Percentiles rank a stretch among this genome's conserved stretches.
Evolutionary conservation across 805 yeast genomes (phyloP).

Genomic region (Sugiyamaella marilandica): DNA sequence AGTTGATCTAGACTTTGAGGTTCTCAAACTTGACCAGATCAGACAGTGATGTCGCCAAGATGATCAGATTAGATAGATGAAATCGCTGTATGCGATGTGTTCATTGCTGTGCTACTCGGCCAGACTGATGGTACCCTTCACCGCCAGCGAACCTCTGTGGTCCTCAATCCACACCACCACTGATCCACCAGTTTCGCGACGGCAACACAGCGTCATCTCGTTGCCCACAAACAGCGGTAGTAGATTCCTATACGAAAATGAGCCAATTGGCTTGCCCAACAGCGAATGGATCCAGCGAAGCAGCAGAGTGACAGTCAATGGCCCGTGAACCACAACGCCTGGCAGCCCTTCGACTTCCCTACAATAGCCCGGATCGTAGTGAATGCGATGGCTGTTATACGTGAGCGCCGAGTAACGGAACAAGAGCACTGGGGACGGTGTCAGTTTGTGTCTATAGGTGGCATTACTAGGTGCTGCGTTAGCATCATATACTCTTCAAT

Average conservation of each 20-base stretch:
- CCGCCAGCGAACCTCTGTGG: constrained; percentile 18
- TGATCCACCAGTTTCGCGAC: constrained; percentile 31
- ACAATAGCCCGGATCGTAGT: constrained; percentile 60
- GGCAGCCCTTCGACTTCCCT: constrained; percentile 53
- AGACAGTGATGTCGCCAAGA: too few species aligned
- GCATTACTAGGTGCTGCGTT: constrained; percentile 8
- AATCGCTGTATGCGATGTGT: too few species aligned
- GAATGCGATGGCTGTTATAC: constrained; percentile 80
- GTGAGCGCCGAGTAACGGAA: constrained; percentile 70
- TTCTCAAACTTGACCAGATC: too few species aligned
- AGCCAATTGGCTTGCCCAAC: constrained; percentile 22
- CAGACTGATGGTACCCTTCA: constrained; percentile 24
- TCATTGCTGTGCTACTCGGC: too few species aligned
- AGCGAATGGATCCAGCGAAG: constrained; percentile 45
- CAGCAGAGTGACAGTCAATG: constrained; percentile 59
- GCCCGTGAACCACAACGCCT: constrained; percentile 70
- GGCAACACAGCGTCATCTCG: constrained; percentile 23
- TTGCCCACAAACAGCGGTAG: constrained; percentile 47
- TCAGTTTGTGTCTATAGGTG: constrained; percentile 27
- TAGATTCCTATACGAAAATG: constrained; percentile 45
- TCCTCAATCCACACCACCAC: constrained; percentile 28
- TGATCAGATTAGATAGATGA: too few species aligned
- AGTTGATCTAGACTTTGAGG: too few species aligned
- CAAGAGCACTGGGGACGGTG: constrained; percentile 42
- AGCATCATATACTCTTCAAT: background rate